Evolutionary conservation across 345 rosid species (phyloP), one percentile per base, ranked within the genome.

Genomic region (Schrenkiella parvula): DNA sequence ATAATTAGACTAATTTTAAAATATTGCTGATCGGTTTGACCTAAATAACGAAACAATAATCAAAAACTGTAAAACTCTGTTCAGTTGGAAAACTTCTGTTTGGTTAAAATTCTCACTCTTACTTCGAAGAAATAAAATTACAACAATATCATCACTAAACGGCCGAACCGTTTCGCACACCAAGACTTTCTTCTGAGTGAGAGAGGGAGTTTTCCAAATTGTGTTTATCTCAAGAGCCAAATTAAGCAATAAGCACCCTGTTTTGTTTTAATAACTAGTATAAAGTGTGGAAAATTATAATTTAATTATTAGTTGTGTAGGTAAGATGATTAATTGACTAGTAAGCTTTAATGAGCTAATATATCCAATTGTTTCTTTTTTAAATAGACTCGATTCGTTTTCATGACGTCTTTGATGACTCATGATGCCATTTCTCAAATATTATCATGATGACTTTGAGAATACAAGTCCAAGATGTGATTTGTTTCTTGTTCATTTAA

Each of bases 381-480:
- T 12, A 8, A 6, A 21, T 38, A 19, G 17, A 54, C 10, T 55
- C 13, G 31, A 12, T 46, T 50, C 43, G 32, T 28, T 66, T 73
- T 48, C 65, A 13, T 74, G 60, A 67, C 78, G 78, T 65, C 14
- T 48, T 72, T 19, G 32, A 43, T 64, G 38, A 23, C 66, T 37
- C 42, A 64, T 34, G 56, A 64, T 64, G 17, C 31, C 28, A 44
- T 34, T 64, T 53, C 47, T 52, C 47, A 32, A 31, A 21, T 42
- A 9, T 39, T 71, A 60, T 14, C 7, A 3, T 14, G 18, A 3
- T 14, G 18, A 39, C 14, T 28, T 0, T 0, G 23, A 71, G 60
- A 61, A 28, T 38, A 4, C 14, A 29, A 39, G 54, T 64, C 65
- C 70, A 23, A 32, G 13, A 31, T 60, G 41, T 60, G 29, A 58